These are phyloP conservation scores for Neurospora sp. DNA, from an alignment of 495 filamentous ascomycete genomes.

Conservation along the genomic window DNA sequence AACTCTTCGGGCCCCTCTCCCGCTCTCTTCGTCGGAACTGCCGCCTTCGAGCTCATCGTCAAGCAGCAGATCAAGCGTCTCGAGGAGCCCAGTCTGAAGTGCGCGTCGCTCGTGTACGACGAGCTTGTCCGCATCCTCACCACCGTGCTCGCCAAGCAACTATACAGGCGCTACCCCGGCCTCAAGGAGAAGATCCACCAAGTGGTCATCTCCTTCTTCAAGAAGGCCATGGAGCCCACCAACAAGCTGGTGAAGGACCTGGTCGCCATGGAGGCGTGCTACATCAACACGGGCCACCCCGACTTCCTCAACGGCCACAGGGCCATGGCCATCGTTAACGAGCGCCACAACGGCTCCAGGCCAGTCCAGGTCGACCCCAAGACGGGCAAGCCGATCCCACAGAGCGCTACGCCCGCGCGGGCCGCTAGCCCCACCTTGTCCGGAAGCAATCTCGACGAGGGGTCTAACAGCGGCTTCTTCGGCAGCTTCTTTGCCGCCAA, in stretches of 20 bases:
- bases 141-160: constrained; percentile 76
- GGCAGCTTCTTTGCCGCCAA: constrained; percentile 95
- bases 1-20: constrained; percentile 98
- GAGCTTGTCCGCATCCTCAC: constrained; percentile 93
- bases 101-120: constrained; percentile 93
- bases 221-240: constrained; percentile 93
- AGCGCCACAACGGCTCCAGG: constrained; percentile 66
- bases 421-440: constrained; percentile 56
- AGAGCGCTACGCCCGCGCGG: constrained; percentile 49
- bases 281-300: constrained; percentile 97
- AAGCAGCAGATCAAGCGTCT: constrained; percentile 97
- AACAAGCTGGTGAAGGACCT: constrained; percentile 94
- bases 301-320: constrained; percentile 96
- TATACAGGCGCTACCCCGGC: constrained; percentile 84
- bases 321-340: constrained; percentile 97
- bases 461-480: constrained; percentile 70
- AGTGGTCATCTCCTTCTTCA: constrained; percentile 94
- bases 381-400: constrained; percentile 87
- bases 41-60: constrained; percentile 94
- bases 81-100: constrained; percentile 94
- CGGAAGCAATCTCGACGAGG: constrained; percentile 35
- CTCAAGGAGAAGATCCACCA: constrained; percentile 95
- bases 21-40: constrained; percentile 94
- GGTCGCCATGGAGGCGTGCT: constrained; percentile 90
- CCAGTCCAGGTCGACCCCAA: constrained; percentile 98